Base-by-base conservation (phyloP, 768 basidiomycete species). In the Amanita phalloides region DNA sequence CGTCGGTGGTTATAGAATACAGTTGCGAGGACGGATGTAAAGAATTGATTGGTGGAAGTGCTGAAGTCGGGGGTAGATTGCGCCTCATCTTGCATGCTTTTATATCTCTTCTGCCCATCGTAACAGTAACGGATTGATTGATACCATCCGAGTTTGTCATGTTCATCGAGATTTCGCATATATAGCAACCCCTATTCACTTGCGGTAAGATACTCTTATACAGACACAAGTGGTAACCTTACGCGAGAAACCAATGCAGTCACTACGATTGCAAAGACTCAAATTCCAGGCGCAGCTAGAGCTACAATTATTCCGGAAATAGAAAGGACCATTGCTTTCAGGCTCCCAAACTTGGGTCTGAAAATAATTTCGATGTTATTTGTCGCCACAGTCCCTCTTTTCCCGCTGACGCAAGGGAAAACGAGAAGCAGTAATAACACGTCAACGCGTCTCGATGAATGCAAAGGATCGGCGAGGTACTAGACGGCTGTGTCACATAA, bases 1-100 rank as follows among this genome's bases (percentile, higher is more conserved):
- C 49, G 49, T 26, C 49, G 49, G 50, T 51, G 50, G 50, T 26
- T 25, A 37, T 44, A 45, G 14, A 21, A 49, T 11, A n/a, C 17
- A 51, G 23, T 45, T 21, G 33, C 17, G 23, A 25, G n/a, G 33
- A 23, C 41, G 41, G 20, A 33, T 20, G 21, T 30, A 14, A 28
- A 28, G 25, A 26, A 43, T 36, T 13, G 39, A 33, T 35, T n/a
- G 20, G 39, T 42, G 38, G 39, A 28, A 25, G 41, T 10, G 14
- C 30, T 14, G 49, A 28, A 49, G 37, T 5, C n/a, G 37, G 48
- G 26, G 35, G n/a, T 33, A 25, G 45, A 11, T 33, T 43, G 9
- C 13, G 30, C 13, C 32, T 44, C 32, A 37, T 26, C 8, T 52
- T n/a, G 9, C 35, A 13, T 37, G 6, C 44, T 21, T 43, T 52